These are phyloP conservation scores for Tylopilus felleus DNA, from an alignment of 768 basidiomycete genomes.

Conservation along the genomic window DNA sequence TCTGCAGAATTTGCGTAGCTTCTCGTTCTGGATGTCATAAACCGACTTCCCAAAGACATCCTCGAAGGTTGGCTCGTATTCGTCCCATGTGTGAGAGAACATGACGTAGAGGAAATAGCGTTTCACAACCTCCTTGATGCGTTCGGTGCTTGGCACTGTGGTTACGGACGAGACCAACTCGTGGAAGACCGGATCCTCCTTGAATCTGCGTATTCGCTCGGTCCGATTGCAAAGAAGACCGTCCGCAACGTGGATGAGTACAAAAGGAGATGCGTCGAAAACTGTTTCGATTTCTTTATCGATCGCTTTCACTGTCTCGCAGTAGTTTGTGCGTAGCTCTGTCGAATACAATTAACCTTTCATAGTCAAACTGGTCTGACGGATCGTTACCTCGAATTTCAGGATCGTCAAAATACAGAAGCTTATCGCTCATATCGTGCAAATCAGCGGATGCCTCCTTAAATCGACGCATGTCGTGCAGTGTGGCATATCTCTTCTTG, in stretches of 20 bases:
- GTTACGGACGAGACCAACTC: background rate
- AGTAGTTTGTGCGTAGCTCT: background rate
- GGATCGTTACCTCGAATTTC: background rate
- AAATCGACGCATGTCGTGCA: background rate
- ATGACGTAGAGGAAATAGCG: constrained; percentile 14
- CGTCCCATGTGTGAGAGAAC: constrained; percentile 18
- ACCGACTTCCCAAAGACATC: background rate
- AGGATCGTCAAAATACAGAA: background rate
- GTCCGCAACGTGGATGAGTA: background rate
- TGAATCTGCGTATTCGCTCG: background rate
- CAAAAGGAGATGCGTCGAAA: background rate
- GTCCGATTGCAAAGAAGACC: background rate
- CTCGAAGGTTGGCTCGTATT: constrained; percentile 8
- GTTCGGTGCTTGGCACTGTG: no score
- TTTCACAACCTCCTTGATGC: background rate
- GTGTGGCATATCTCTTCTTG: background rate
- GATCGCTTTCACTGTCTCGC: background rate
- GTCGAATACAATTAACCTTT: background rate
- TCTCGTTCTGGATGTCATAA: background rate
- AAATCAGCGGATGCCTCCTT: background rate
- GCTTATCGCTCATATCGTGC: background rate
- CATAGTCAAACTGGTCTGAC: background rate
- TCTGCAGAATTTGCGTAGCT: constrained; percentile 8
- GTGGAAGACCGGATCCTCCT: background rate
- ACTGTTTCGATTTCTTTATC: background rate